Evolutionary conservation across 345 rosid species (phyloP).

Genomic region (Camelina laxa): DNA sequence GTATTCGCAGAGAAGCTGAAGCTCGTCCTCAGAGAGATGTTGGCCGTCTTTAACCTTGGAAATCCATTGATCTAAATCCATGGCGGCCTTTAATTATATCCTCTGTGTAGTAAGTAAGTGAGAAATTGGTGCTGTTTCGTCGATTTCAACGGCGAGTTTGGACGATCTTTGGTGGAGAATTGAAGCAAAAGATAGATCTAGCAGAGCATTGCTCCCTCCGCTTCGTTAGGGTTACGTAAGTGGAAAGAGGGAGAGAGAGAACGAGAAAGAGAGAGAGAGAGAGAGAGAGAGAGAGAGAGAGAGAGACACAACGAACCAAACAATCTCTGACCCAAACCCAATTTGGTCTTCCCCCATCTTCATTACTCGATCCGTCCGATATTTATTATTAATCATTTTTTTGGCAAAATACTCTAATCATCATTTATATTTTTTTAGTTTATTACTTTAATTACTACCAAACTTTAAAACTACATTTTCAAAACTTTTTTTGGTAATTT

Average conservation of each 20-base stretch:
- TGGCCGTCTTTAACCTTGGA: conserved; percentile 95
- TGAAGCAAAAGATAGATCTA: conserved; percentile 40
- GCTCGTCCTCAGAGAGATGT: conserved; percentile 93
- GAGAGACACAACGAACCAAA: conserved; percentile 21
- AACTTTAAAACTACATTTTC: too few relatives aligned
- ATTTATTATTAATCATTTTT: conserved; percentile 18
- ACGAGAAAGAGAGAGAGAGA: not conserved
- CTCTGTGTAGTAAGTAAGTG: conserved; percentile 2
- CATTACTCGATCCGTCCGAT: conserved; percentile 29
- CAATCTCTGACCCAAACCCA: conserved; percentile 43
- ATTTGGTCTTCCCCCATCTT: conserved; percentile 35
- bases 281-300: conserved; percentile 11
- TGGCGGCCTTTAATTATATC: conserved; percentile 38
- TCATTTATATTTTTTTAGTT: not conserved
- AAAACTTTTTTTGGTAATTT: too few relatives aligned
- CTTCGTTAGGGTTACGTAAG: conserved; percentile 45
- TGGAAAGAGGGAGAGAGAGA: conserved; percentile 12
- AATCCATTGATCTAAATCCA: conserved; percentile 99
- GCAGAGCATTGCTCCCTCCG: conserved; percentile 45
- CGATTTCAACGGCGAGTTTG: conserved; percentile 29
- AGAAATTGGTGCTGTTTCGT: conserved; percentile 9
- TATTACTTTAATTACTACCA: not conserved
- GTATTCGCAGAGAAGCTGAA: conserved; percentile 97
- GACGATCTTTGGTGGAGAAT: conserved; percentile 10
- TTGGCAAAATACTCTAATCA: conserved; percentile 1